Base-by-base conservation (phyloP, 2,329 filamentous ascomycete genomes). In the Cladophialophora carrionii region DNA sequence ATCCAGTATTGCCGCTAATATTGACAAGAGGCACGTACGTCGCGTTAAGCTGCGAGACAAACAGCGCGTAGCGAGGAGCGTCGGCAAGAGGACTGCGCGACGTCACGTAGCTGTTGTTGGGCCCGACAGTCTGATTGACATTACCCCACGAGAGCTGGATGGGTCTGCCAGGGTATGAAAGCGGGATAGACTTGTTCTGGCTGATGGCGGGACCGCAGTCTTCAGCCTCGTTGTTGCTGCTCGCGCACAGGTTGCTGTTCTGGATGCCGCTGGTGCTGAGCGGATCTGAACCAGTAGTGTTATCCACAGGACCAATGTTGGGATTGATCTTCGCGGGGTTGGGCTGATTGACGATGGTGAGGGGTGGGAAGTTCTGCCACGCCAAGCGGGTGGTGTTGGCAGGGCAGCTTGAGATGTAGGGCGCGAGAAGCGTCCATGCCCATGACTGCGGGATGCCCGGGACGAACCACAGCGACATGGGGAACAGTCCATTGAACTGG, bases 51-150 rank as follows among this genome's bases (percentile, higher is more conserved):
- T 95, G 91, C 0, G 83, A 84, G 1, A 90, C 88, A 90, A 91
- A 96, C 0, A 87, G 85, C 0, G 91, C 90, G 70, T 84, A 96
- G 63, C 79, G 77, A 0, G 91, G 88, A 3, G 75, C 71, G 1
- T 82, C 82, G 0, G 88, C 89, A 20, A 73, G 70, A 0, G 83
- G 81, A 0, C 81, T 80, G 0, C 67, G 64, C 14, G 64, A 26
- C n/a, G 91, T 94, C 56, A 92, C 78, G 74, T 96, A 96, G 73
- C 86, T 90, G 79, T 91, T 92, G 77, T 96, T 94, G 0, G 91
- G 91, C 0, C 91, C 91, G 2, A 94, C 83, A 0, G 83, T 72
- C 70, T 84, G 77, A 0, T 90, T 90, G 0, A 90, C 88, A 0
- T 74, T 77, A 29, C 95, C 90, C 91, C 91, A 96, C 51, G 82